Evolutionary conservation across 352 stramenopile species (phyloP), one percentile per base, ranked within the genome.

Genomic region (Stramenopiles sp.): DNA sequence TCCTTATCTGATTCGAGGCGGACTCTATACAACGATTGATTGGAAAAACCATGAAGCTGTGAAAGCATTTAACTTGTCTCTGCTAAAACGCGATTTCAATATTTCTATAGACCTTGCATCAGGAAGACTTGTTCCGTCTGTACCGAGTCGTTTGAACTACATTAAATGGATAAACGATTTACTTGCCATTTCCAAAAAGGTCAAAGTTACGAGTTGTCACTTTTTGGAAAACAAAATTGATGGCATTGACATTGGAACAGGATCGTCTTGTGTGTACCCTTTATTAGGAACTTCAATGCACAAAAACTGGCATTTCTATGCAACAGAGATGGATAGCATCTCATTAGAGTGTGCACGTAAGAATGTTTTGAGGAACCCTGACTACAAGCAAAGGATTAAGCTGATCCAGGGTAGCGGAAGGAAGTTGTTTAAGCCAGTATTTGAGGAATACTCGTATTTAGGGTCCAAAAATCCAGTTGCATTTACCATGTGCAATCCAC

Each of bases 401-500:
- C 82, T 94, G 0, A 85, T 88, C 67, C 84, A 81, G 22, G 88
- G 86, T 0, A 33, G 85, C 22, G 75, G 1, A 32, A 76, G 44
- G 67, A 8, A 30, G 8, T 81, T 80, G 83, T 86, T 4, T 8
- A 55, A 85, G 80, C 33, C 85, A 85, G n/a, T 67, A 88, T 76
- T 84, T 82, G 75, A 29, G 80, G 80, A 80, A 80, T 80, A 31
- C 27, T 83, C 78, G 30, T 32, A 8, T 30, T 32, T 30, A 29
- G 8, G 67, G 25, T 33, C 25, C 55, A 76, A 31, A 55, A 81
- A 82, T 8, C 85, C 85, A 8, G 88, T 97, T 82, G 87, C 97
- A 67, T 97, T 98, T 86, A 88, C 90, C 71, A 97, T 98, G 92
- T 98, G 94, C 67, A 98, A 98, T 84, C 95, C 95, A 76, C 95